Base-by-base conservation (phyloP, 139 green algal genomes). In the Tetratostichococcus sp. region DNA sequence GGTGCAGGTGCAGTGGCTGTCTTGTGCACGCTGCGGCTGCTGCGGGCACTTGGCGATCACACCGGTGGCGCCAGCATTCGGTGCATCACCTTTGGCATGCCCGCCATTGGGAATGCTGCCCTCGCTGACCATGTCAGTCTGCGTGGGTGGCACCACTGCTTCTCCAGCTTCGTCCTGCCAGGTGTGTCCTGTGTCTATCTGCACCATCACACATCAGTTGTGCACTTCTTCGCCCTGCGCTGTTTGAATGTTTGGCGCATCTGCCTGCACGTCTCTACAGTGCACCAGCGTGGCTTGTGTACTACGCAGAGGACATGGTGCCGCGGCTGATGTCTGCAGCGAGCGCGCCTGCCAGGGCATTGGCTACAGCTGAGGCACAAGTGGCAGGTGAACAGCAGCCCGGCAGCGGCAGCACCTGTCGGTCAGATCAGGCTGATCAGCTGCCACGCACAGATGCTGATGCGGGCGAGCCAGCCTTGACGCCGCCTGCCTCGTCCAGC, bases 71-170 rank as follows among this genome's bases (percentile, higher is more conserved):
- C 5, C 30, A 32, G 62, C 30, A 19, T 68, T 5, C 62, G 62
- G 26, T 68, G 62, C 62, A 34, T 68, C n/a, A 35, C 62, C 28
- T 68, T 68, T 68, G 62, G 62, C 28, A 34, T 34, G 28, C 62
- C 62, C 1, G 62, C 62, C 2, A 68, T 68, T 16, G 62, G 62
- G 26, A 68, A 68, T 34, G 62, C 62, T 33, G 62, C 62, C 26
- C 62, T 68, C 4, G 62, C 62, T 35, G 5, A 34, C 28, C 28
- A 32, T 23, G 62, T 68, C 28, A 34, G 28, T 5, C 28, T 34
- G 26, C 28, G 5, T 26, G 62, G 62, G 11, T 68, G 62, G 62
- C 62, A 68, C 4, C 5, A 5, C 30, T 35, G 28, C 62, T 68
- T 68, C 30, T 21, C 26, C 4, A 68, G 62, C 62, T 68, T 35